These are phyloP conservation scores for Coemansia sp. DNA, from an alignment of 371 early-diverging fungal species.

Conservation along the genomic window DNA sequence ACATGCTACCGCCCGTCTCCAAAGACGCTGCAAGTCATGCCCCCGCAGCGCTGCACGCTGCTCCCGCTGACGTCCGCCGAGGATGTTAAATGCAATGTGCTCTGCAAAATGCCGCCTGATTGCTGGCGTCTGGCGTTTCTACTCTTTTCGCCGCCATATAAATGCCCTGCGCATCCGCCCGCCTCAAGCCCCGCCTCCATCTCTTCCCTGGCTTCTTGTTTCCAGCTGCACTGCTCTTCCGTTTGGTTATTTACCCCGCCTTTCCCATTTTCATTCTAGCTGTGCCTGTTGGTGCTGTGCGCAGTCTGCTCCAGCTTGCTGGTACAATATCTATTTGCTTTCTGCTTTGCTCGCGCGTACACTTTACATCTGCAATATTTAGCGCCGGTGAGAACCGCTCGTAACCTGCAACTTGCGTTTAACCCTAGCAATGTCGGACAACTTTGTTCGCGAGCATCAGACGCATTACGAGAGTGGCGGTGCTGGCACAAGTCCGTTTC, in stretches of 20 bases:
- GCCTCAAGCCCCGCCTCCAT: not conserved
- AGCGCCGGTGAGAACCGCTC: not conserved
- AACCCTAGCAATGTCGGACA: slow-evolving; percentile 24
- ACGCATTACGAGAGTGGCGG: slow-evolving; percentile 32
- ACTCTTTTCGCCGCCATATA: not conserved
- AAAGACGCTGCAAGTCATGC: not conserved
- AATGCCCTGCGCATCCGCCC: slow-evolving; percentile 7
- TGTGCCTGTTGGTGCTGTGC: not conserved
- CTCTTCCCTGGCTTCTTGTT: slow-evolving; percentile 5
- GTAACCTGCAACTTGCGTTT: slow-evolving; percentile 6
- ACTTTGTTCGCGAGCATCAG: slow-evolving; percentile 30
- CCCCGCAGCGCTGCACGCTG: not conserved
- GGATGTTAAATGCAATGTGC: not conserved
- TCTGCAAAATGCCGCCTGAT: slow-evolving; percentile 4
- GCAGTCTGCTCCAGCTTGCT: not conserved
- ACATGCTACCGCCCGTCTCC: not conserved
- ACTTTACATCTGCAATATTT: not conserved
- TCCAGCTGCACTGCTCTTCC: slow-evolving; percentile 6
- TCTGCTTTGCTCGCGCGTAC: not conserved
- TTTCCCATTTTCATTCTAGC: not conserved
- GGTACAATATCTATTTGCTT: not conserved
- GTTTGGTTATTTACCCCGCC: not conserved
- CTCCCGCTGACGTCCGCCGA: not conserved
- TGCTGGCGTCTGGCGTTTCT: slow-evolving; percentile 1
- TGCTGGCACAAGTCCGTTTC: slow-evolving; percentile 16